phyloP scores from a whole-genome alignment of 2,329 filamentous ascomycete genomes.

The Colletotrichum destructivum region DNA sequence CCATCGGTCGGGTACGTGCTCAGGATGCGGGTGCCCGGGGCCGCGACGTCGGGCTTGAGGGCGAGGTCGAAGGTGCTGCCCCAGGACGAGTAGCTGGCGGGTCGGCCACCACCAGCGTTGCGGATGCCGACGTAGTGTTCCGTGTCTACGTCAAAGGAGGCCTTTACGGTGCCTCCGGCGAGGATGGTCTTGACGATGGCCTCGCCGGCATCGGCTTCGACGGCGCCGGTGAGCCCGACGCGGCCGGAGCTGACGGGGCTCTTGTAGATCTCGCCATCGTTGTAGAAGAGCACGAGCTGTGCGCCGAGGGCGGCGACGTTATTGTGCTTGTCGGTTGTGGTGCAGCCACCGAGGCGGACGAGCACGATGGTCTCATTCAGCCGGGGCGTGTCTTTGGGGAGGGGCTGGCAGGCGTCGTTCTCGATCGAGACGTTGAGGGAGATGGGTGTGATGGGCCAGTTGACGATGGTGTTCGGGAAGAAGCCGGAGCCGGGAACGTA shows the following conservation, averaged over 20 bases:
- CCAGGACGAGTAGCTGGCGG: conserved; percentile 58
- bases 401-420: conserved; percentile 48
- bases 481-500: conserved; percentile 53
- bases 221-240: background rate
- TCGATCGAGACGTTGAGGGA: conserved; percentile 45
- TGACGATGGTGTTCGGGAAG: conserved; percentile 52
- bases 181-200: conserved; percentile 47
- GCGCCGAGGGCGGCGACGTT: conserved; percentile 48
- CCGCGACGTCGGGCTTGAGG: conserved; percentile 60
- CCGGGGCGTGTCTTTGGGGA: conserved; percentile 43
- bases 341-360: conserved; percentile 54
- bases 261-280: conserved; percentile 43
- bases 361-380: conserved; percentile 47
- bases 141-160: conserved; percentile 48
- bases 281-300: conserved; percentile 50
- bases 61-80: conserved; percentile 59
- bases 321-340: conserved; percentile 46
- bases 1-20: conserved; percentile 58
- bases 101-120: conserved; percentile 50
- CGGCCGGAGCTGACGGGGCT: background rate
- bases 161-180: conserved; percentile 47
- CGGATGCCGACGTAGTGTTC: conserved; percentile 44
- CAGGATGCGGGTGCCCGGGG: conserved; percentile 57
- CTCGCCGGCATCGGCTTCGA: conserved; percentile 45
- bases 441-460: conserved; percentile 49